Evolutionary conservation across 78 protist genomes (phyloP).

Genomic region (Thecamonas trahens): DNA sequence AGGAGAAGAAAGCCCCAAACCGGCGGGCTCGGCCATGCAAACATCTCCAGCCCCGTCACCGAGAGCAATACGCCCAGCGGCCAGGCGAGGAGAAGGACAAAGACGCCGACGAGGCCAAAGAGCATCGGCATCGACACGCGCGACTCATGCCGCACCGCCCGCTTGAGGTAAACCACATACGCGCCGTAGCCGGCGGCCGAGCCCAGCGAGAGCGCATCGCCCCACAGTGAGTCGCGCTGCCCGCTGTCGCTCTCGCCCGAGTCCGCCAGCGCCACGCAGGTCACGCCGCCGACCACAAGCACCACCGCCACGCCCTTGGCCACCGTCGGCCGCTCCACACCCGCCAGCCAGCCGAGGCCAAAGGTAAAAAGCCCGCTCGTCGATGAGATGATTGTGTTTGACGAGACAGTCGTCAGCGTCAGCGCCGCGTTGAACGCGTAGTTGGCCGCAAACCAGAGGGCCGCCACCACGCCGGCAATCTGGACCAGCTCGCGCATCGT

Average conservation of each 20-base stretch:
- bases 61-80: slow-evolving; percentile 29
- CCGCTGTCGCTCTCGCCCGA: background rate
- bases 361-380: slow-evolving; percentile 26
- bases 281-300: no score
- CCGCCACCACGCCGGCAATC: background rate
- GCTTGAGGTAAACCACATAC: slow-evolving; percentile 34
- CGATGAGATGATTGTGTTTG: slow-evolving; percentile 29
- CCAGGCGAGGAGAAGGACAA: background rate
- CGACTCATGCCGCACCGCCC: slow-evolving; percentile 4
- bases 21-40: background rate
- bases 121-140: slow-evolving; percentile 20
- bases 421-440: slow-evolving; percentile 20
- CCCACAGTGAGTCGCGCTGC: background rate
- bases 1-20: background rate
- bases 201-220: slow-evolving; percentile 34
- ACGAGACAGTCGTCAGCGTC: slow-evolving; percentile 21
- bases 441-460: slow-evolving; percentile 50
- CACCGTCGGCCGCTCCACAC: background rate
- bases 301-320: slow-evolving; percentile 1
- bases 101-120: slow-evolving; percentile 44
- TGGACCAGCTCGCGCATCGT: background rate
- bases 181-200: slow-evolving; percentile 41
- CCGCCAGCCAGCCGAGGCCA: background rate
- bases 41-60: slow-evolving; percentile 24
- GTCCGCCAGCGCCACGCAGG: slow-evolving; percentile 7